Base-by-base conservation (phyloP, 805 yeast genomes). In the Spencermartinsiella europaea region DNA sequence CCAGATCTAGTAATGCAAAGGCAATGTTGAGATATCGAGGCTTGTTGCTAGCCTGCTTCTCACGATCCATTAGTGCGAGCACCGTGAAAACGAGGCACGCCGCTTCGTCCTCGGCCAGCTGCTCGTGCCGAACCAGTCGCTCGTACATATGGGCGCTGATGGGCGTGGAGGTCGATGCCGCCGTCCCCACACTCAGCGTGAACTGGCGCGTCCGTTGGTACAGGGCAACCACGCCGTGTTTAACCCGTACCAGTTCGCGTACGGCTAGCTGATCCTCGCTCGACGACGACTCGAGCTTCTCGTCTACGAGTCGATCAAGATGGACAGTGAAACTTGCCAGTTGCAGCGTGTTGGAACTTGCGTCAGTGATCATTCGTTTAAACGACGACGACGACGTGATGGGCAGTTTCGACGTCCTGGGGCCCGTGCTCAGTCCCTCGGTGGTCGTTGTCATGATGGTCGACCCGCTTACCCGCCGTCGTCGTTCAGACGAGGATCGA, bases 241-340 rank as follows among this genome's bases (percentile, higher is more conserved):
- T 55, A 21, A 57, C 31, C 2, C 37, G 10, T 15, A 25, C 44
- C 15, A 58, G 47, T 19, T 54, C 54, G 5, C 10, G 21, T 14
- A 22, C 42, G 28, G 2, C 38, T 12, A 3, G 21, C 37, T 5
- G 7, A 21, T 25, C 31, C 31, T 25, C 31, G 12, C 31, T 25
- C 31, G 25, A 12, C 4, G 42, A 39, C 20, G 21, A 39, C 16
- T 21, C 42, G 12, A 21, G 21, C 17, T 39, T 39, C 42, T n/a
- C 33, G 20, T 36, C 44, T 4, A 54, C 55, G 12, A 50, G 38
- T 42, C 61, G 56, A 34, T 61, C 65, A 16, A 62, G 42, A 42
- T 63, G 64, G 16, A 58, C 60, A 3, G 57, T 52, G 38, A 60
- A 59, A 15, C 63, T 53, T 4, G 66, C 66, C 44, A 63, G 52